Evolutionary conservation across 441 rosid species (phyloP).

Genomic region (Corymbia citriodora): DNA sequence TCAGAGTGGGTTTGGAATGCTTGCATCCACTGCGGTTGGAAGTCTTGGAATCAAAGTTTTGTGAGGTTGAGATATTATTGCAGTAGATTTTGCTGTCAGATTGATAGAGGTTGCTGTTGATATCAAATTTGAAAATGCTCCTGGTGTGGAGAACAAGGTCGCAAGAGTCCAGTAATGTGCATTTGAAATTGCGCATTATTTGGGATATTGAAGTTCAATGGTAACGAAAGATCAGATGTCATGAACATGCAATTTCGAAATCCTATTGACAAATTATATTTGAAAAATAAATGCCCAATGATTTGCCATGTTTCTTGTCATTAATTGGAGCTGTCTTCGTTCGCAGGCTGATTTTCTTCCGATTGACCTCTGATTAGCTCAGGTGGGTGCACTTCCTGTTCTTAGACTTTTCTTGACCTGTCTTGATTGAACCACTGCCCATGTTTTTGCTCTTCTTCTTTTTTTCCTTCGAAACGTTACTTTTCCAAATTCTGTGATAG

Average conservation of each 20-base stretch:
- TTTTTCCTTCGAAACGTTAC: background rate
- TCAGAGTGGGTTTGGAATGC: background rate
- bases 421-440: background rate
- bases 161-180: background rate
- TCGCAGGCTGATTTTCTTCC: too few species aligned
- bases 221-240: background rate
- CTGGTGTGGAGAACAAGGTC: background rate
- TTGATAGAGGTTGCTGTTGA: background rate
- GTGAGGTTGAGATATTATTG: background rate
- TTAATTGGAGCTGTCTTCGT: background rate
- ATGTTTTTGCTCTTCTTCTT: too few species aligned
- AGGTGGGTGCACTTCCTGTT: background rate
- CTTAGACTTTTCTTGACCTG: background rate
- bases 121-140: background rate
- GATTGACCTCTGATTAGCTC: background rate
- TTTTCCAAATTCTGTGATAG: accelerated
- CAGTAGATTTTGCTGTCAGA: background rate
- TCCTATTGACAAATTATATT: background rate
- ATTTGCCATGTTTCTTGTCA: background rate
- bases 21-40: background rate
- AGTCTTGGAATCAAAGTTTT: background rate
- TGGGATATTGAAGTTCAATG: background rate
- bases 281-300: background rate
- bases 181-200: background rate
- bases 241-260: background rate